Conservation (phyloP, 1,284 basidiomycete species). For the Amylostereum areolatum region DNA sequence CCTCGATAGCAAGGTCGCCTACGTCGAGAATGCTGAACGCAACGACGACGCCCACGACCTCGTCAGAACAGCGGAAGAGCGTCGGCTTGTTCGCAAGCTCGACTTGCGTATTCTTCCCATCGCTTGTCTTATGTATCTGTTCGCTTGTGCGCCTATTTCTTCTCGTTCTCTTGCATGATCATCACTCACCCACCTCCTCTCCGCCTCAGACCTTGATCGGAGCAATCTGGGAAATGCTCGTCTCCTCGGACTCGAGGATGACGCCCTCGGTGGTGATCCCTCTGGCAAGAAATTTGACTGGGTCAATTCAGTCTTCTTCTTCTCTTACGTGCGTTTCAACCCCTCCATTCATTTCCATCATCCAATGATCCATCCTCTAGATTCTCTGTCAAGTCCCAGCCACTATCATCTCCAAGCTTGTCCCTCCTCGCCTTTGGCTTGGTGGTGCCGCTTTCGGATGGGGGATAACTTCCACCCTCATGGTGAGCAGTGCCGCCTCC, state of each 20-base stretch:
- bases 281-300: conserved; percentile 66
- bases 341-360: neutral
- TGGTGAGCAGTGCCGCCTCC: neutral
- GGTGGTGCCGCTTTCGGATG: neutral
- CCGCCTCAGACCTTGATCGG: conserved; percentile 55
- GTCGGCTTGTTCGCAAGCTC: conserved; percentile 55
- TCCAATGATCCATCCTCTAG: neutral
- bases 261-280: conserved; percentile 60
- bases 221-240: conserved; percentile 75
- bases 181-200: neutral
- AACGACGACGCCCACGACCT: neutral
- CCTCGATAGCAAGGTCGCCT: too few species aligned
- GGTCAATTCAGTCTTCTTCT: conserved; percentile 70
- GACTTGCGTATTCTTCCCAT: conserved; percentile 67
- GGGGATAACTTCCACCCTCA: neutral
- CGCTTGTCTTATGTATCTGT: conserved; percentile 65
- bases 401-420: neutral
- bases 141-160: conserved; percentile 50
- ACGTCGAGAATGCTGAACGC: neutral
- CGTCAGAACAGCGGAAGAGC: conserved; percentile 35
- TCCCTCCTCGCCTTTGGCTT: neutral
- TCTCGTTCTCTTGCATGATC: neutral
- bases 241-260: conserved; percentile 59
- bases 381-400: neutral
- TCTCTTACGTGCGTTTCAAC: conserved; percentile 56